phyloP scores from a whole-genome alignment of 257 asterid species.

The Solanum ahanhuiri region DNA sequence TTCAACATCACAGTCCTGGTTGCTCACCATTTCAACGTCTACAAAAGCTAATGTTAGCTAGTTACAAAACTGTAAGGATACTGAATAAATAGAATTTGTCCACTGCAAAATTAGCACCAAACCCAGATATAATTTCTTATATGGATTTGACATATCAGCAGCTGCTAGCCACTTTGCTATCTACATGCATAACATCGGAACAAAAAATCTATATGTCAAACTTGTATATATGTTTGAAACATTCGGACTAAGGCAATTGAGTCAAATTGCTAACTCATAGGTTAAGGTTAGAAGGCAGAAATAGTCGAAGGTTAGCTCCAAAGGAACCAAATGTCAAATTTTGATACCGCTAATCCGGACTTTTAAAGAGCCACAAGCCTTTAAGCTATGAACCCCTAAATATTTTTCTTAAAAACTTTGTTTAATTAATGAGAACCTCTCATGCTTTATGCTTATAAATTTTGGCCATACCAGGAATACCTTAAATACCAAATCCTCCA shows the following conservation, averaged over 20 bases:
- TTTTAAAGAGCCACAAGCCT: not conserved
- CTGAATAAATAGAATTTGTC: not conserved
- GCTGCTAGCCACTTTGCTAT: not conserved
- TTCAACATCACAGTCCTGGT: constrained; percentile 17
- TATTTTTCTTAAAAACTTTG: not conserved
- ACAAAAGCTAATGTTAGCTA: constrained; percentile 16
- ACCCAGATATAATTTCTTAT: not conserved
- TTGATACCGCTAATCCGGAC: not conserved
- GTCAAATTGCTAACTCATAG: not conserved
- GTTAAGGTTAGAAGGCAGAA: not conserved
- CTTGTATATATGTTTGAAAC: not conserved
- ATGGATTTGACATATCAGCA: not conserved
- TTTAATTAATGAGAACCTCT: not conserved
- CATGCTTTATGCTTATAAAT: not conserved
- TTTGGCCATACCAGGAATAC: not conserved
- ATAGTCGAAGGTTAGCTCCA: not conserved
- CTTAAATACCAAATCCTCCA: not conserved
- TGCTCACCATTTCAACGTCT: constrained; percentile 36
- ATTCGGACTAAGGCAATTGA: not conserved
- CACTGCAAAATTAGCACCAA: not conserved
- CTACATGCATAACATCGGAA: not conserved
- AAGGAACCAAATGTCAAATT: not conserved
- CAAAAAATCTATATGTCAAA: not conserved
- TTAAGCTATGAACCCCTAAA: not conserved
- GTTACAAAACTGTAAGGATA: not conserved